phyloP scores from a whole-genome alignment of 2,329 filamentous ascomycete species.

The Cadophora sp. region DNA sequence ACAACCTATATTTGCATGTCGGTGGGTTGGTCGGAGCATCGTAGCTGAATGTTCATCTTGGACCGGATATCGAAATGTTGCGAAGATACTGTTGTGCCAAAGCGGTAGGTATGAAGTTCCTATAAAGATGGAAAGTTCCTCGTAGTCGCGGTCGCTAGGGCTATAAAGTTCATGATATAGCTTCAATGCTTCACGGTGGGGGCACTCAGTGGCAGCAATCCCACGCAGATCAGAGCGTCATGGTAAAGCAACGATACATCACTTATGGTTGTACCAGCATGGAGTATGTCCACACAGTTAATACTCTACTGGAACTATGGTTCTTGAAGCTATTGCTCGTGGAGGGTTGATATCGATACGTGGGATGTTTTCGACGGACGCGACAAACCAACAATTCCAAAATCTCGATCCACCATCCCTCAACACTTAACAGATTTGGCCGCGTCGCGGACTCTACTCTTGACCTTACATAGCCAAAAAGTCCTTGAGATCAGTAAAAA shows the following conservation, averaged over 20 bases:
- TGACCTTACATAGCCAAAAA: neutral
- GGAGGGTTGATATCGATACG: no score
- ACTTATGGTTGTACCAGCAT: neutral
- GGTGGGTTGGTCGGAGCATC: no score
- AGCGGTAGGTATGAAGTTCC: no score
- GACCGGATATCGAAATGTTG: neutral
- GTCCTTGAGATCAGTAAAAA: neutral
- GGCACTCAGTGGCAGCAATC: neutral
- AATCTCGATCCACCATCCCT: neutral
- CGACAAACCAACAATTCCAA: neutral
- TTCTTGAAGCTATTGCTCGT: no score
- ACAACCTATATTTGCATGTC: no score
- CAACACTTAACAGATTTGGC: neutral
- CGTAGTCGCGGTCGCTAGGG: neutral
- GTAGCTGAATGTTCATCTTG: no score
- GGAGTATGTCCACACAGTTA: no score
- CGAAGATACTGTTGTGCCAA: neutral
- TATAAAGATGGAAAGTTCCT: neutral
- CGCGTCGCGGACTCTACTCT: neutral
- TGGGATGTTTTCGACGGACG: no score
- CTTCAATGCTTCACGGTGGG: neutral
- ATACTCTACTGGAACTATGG: no score
- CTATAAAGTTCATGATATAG: constrained; percentile 13
- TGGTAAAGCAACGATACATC: neutral
- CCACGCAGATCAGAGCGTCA: neutral